Evolutionary conservation across 1,284 basidiomycete genomes (phyloP).

Genomic region (Phylloporus sp.): DNA sequence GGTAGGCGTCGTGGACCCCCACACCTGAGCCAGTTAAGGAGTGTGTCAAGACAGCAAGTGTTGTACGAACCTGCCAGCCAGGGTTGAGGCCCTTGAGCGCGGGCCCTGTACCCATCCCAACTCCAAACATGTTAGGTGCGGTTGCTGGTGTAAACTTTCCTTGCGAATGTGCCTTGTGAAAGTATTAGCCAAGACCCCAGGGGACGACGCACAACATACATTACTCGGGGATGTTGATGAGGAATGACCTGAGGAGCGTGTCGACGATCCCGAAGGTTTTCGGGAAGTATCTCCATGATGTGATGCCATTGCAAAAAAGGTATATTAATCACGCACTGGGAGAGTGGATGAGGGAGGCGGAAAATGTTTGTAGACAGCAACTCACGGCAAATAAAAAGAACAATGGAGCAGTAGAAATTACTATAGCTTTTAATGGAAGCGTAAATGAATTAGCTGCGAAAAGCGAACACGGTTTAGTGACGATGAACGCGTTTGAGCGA

Average conservation of each 20-base stretch:
- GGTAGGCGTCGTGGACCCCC: slow-evolving; percentile 53
- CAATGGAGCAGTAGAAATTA: slow-evolving; percentile 29
- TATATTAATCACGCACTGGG: slow-evolving; percentile 38
- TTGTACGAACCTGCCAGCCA: slow-evolving; percentile 68
- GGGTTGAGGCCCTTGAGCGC: slow-evolving; percentile 58
- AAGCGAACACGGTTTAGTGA: slow-evolving; percentile 28
- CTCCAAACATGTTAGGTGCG: slow-evolving; percentile 55
- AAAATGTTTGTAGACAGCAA: slow-evolving; percentile 14
- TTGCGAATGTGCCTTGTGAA: slow-evolving; percentile 42
- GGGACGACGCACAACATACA: slow-evolving; percentile 39
- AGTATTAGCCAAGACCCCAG: slow-evolving; percentile 11
- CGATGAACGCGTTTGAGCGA: slow-evolving; percentile 25
- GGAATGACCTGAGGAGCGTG: slow-evolving; percentile 63
- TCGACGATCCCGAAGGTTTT: slow-evolving; percentile 70
- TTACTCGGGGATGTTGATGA: slow-evolving; percentile 59
- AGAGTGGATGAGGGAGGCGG: slow-evolving; percentile 22
- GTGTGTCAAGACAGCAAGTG: slow-evolving; percentile 9
- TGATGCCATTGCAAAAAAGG: slow-evolving; percentile 50
- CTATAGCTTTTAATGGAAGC: slow-evolving; percentile 39
- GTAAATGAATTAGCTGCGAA: slow-evolving; percentile 43
- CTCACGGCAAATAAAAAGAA: slow-evolving; percentile 36
- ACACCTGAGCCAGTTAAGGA: slow-evolving; percentile 50
- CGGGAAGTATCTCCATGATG: slow-evolving; percentile 55
- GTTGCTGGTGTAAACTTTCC: slow-evolving; percentile 49
- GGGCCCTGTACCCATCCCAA: slow-evolving; percentile 51